Base-by-base conservation (phyloP, 495 filamentous ascomycete species). In the Xylaria venustula region DNA sequence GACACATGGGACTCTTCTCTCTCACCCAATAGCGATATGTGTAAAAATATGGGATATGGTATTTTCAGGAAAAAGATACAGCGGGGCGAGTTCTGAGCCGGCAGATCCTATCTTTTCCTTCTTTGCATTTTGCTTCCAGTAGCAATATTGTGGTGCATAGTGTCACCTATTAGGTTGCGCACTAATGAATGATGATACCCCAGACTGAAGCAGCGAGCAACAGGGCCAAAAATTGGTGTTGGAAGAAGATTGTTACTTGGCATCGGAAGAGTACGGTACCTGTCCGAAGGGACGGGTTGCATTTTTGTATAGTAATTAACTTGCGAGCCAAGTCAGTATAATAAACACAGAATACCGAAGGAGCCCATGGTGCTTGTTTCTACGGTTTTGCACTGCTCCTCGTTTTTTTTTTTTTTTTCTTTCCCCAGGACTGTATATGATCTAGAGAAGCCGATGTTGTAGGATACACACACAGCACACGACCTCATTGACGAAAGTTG, bases 131-230 rank as follows among this genome's bases (percentile, higher is more conserved):
- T 46, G 5, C 34, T 17, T 11, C 14, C n/a, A 15, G 36, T 37
- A 36, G 17, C 32, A 51, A 14, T 5, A n/a, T 11, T 59, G 3
- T 15, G n/a, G 23, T 44, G 34, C 50, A 26, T 17, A 20, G 34
- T 32, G n/a, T 30, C n/a, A 50, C 46, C 8, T 44, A 20, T 26
- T 45, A 15, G 12, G 11, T n/a, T 9, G 25, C 15, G 25, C 48
- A 14, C 5, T 34, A 14, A 60, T 36, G 57, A 60, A 52, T 40
- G 19, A 60, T 52, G 57, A 60, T 60, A 52, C 54, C 54, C 54
- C 41, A 14, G 11, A 26, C 14, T 20, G 26, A 25, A 14, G 17
- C 40, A 32, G 7, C 20, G 12, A 6, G 15, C 22, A 48, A 19
- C 8, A 34, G 28, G n/a, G 53, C 41, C n/a, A n/a, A n/a, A n/a